Percentiles rank a stretch among this genome's conserved stretches.
phyloP scores from a whole-genome alignment of 2,329 filamentous ascomycete genomes.

The Aspergillus neotritici region DNA sequence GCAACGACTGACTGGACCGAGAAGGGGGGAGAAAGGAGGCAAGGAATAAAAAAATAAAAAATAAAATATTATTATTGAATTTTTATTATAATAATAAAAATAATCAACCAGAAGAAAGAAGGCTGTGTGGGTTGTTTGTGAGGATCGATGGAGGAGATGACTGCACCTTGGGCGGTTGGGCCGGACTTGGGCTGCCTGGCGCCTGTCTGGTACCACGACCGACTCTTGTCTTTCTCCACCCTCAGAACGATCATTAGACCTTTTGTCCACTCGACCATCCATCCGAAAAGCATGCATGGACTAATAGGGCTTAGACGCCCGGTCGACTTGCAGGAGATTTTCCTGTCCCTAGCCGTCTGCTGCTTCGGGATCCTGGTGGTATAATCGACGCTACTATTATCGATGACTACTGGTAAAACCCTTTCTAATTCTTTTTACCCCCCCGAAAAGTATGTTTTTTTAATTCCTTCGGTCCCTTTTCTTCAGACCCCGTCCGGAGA shows the following conservation, averaged over 20 bases:
- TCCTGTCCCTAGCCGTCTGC: slow-evolving; percentile 16
- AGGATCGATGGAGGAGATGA: slow-evolving; percentile 9
- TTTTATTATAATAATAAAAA: too few relatives aligned
- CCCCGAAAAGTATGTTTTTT: not conserved
- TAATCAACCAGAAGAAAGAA: slow-evolving; percentile 2
- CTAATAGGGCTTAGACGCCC: slow-evolving; percentile 25
- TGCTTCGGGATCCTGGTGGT: not conserved
- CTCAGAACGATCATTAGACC: slow-evolving; percentile 22
- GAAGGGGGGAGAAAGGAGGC: slow-evolving; percentile 24
- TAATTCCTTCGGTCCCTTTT: not conserved
- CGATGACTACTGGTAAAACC: too few relatives aligned
- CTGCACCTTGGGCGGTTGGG: slow-evolving; percentile 29
- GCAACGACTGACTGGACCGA: slow-evolving; percentile 25
- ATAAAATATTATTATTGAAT: too few relatives aligned
- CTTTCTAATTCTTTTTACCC: not conserved
- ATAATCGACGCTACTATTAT: too few relatives aligned
- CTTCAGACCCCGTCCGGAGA: not conserved
- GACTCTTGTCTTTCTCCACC: slow-evolving; percentile 21
- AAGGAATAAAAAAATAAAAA: slow-evolving; percentile 15
- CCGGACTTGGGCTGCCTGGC: slow-evolving; percentile 32
- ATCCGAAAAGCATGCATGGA: slow-evolving; percentile 26
- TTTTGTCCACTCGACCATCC: slow-evolving; percentile 14
- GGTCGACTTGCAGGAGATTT: slow-evolving; percentile 9
- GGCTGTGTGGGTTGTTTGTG: slow-evolving; percentile 8
- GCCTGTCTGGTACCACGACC: slow-evolving; percentile 39